Percentiles rank a stretch among this genome's conserved stretches.
Evolutionary conservation across 1,284 basidiomycete species (phyloP).

Genomic region (Salmacisia buchloeana): DNA sequence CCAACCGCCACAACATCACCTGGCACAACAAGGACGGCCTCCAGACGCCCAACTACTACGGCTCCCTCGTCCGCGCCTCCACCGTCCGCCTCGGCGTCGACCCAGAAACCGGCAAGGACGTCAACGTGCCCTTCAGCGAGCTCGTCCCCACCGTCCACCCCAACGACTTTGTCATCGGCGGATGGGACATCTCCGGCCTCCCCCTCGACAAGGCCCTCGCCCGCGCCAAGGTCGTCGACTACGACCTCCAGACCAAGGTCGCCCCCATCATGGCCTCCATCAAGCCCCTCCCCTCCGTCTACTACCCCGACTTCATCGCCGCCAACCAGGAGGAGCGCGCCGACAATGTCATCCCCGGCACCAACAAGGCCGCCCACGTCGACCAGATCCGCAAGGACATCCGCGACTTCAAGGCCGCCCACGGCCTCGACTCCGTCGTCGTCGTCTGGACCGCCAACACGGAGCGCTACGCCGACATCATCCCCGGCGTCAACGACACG

Average conservation of each 20-base stretch:
- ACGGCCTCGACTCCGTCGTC: constrained; percentile 73
- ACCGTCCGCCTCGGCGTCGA: constrained; percentile 88
- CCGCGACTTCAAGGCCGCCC: constrained; percentile 78
- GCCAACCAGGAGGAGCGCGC: constrained; percentile 95
- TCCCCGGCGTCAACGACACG: constrained; percentile 92
- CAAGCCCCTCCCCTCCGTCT: constrained; percentile 86
- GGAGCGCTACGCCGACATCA: constrained; percentile 91
- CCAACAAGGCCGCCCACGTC: constrained; percentile 82
- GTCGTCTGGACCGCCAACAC: constrained; percentile 99
- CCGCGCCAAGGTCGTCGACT: constrained; percentile 89
- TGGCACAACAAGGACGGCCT: constrained; percentile 92
- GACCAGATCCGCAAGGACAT: constrained; percentile 89
- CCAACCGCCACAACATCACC: constrained; percentile 87
- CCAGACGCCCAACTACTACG: constrained; percentile 85
- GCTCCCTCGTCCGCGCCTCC: constrained; percentile 76
- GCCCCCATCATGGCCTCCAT: constrained; percentile 75
- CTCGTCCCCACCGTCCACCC: constrained; percentile 97
- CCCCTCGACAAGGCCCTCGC: constrained; percentile 87
- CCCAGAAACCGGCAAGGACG: constrained; percentile 75
- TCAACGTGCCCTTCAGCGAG: constrained; percentile 86
- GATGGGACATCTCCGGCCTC: constrained; percentile 90
- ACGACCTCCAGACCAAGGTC: constrained; percentile 93
- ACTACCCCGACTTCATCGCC: constrained; percentile 67
- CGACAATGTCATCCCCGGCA: constrained; percentile 80
- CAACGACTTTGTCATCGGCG: constrained; percentile 91